A percentile compares a stretch with the other conserved stretches of the same genome.
These are phyloP conservation scores for Colletotrichum neosansevieriae DNA, from an alignment of 2,329 filamentous ascomycete genomes.

Conservation along the genomic window DNA sequence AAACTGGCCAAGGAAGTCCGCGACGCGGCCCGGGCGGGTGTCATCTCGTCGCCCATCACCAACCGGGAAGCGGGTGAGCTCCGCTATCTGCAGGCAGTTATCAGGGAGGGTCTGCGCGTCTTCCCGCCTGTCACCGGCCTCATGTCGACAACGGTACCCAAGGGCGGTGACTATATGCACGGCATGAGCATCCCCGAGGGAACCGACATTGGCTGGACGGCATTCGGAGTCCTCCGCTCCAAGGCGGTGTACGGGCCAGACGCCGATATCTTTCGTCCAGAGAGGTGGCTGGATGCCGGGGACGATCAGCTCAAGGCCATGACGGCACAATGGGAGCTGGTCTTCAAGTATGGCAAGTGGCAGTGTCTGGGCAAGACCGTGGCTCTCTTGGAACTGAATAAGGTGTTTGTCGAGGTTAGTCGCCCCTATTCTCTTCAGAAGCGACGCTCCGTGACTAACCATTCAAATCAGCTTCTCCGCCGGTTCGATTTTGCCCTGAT, in stretches of 20 bases:
- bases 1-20: slow-evolving; percentile 64
- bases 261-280: slow-evolving; percentile 58
- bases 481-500: slow-evolving; percentile 49
- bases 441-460: neutral
- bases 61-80: slow-evolving; percentile 54
- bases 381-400: slow-evolving; percentile 58
- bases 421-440: neutral
- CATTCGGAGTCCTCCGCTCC: slow-evolving; percentile 55
- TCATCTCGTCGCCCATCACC: slow-evolving; percentile 47
- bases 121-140: slow-evolving; percentile 57
- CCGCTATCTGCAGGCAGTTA: slow-evolving; percentile 62
- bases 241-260: slow-evolving; percentile 54
- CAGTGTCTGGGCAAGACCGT: slow-evolving; percentile 61
- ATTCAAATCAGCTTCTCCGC: slow-evolving; percentile 47
- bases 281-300: slow-evolving; percentile 60
- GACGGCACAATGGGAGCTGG: slow-evolving; percentile 54
- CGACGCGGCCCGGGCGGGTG: slow-evolving; percentile 42
- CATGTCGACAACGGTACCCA: slow-evolving; percentile 51
- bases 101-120: slow-evolving; percentile 62
- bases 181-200: slow-evolving; percentile 59
- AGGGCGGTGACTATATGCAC: slow-evolving; percentile 52
- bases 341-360: slow-evolving; percentile 58
- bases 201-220: slow-evolving; percentile 57
- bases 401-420: slow-evolving; percentile 57
- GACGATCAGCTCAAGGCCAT: slow-evolving; percentile 50